phyloP scores from a whole-genome alignment of 2,329 filamentous ascomycete genomes.

The Ophiosphaerella korrae region DNA sequence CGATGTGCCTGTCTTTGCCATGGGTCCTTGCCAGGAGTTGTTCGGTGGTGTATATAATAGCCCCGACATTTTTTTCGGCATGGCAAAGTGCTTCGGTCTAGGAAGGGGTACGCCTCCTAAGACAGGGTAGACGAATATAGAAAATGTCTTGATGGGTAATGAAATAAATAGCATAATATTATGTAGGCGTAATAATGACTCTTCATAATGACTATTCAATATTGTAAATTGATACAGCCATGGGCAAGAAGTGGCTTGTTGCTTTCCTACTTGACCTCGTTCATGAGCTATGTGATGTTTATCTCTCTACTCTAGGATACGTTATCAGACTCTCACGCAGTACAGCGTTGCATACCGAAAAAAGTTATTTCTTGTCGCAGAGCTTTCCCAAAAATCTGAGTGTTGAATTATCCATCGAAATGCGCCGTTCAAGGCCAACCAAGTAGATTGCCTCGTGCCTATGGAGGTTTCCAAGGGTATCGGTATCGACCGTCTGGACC shows the following conservation, averaged over 20 bases:
- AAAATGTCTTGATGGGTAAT: constrained; percentile 1
- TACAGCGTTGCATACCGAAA: no score
- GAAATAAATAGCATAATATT: neutral
- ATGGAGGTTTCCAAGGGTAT: constrained; percentile 45
- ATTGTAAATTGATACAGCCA: neutral
- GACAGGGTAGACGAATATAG: neutral
- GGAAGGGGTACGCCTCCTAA: constrained; percentile 26
- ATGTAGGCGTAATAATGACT: constrained; percentile 11
- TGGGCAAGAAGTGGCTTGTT: no score
- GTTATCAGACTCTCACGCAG: no score
- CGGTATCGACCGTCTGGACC: constrained; percentile 23
- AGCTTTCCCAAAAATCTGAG: no score
- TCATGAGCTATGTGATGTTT: no score
- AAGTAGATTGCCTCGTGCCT: constrained; percentile 37
- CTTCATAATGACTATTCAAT: constrained; percentile 19
- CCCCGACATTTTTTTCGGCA: constrained; percentile 76
- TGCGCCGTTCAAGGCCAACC: constrained; percentile 25
- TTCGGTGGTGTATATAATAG: constrained; percentile 75
- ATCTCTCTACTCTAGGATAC: no score
- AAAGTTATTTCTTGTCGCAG: no score
- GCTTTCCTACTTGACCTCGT: no score
- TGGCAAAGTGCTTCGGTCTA: constrained; percentile 68
- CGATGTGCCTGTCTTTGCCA: constrained; percentile 67
- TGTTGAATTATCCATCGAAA: no score
- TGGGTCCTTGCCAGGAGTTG: constrained; percentile 76